Evolutionary conservation across 371 early-diverging fungal species (phyloP), one percentile per base, ranked within the genome.

Genomic region (Fennellomyces sp.): DNA sequence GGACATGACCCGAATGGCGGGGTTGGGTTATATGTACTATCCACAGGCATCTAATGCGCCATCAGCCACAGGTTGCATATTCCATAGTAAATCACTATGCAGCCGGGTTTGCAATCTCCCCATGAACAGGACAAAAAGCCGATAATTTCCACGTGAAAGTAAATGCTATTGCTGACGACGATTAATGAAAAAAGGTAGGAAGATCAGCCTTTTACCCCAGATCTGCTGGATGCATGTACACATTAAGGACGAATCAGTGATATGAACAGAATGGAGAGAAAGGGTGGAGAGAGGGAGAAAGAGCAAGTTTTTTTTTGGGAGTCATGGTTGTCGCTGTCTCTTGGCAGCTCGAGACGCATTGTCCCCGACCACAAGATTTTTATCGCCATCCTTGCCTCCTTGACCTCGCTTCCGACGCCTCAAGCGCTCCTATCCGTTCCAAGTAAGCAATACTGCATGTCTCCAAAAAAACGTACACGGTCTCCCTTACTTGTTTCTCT

Each of bases 341-440:
- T 45, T 45, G 45, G 45, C 45, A 45, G 45, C 45, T 45, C 45
- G 45, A 5, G 45, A 15, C 10, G 45, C 45, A 45, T 45, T 45
- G 12, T 17, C 21, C n/a, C 23, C 12, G 19, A 12, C 45, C 5
- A 23, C 21, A 23, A 19, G 45, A 23, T 45, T 21, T 5, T 45
- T 45, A 23, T 45, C 45, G 8, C n/a, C n/a, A n/a, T 45, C 23
- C 8, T 23, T 23, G 10, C 19, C 45, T 12, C 45, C 45, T 45
- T 17, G 19, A 15, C 23, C 45, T 17, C 45, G 45, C 45, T 45
- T 45, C 12, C 45, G 45, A 17, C 45, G 45, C n/a, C 45, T 17
- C 19, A 45, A 21, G 8, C 23, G 45, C n/a, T 45, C 45, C 45
- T 45, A 21, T 21, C 5, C 17, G 5, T 21, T 23, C 5, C 21